phyloP scores from a whole-genome alignment of 2,329 filamentous ascomycete species.

The Xylaria polymorpha region DNA sequence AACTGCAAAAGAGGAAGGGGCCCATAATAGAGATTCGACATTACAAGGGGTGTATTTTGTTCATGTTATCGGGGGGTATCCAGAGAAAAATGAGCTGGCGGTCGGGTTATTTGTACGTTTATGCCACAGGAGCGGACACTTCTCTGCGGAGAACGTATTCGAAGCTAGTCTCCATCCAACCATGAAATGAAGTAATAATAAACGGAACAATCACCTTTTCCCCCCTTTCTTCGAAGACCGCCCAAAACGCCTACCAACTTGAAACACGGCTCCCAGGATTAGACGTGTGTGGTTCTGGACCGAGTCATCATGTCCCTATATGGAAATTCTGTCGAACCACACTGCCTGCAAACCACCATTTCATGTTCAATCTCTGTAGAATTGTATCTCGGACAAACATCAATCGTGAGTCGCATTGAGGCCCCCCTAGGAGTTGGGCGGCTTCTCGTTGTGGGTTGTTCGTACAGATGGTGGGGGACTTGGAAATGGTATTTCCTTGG shows the following conservation, averaged over 20 bases:
- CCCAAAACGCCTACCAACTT: conserved; percentile 31
- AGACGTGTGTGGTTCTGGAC: conserved; percentile 7
- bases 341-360: conserved; percentile 23
- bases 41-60: conserved; percentile 40
- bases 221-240: conserved; percentile 25
- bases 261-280: conserved; percentile 14
- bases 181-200: conserved; percentile 26
- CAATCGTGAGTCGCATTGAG: conserved; percentile 33
- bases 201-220: conserved; percentile 24
- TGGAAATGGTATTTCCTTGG: conserved; percentile 47
- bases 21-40: conserved; percentile 39
- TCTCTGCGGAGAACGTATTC: conserved; percentile 15
- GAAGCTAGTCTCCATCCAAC: conserved; percentile 28
- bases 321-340: conserved; percentile 6
- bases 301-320: conserved; percentile 6
- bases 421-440: conserved; percentile 42
- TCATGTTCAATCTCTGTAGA: conserved; percentile 18
- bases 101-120: conserved; percentile 21
- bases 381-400: conserved; percentile 32
- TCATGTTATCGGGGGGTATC: conserved; percentile 44
- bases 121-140: conserved; percentile 10
- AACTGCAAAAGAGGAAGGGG: conserved; percentile 27
- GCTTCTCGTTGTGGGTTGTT: conserved; percentile 45
- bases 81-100: conserved; percentile 33
- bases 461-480: conserved; percentile 46